Evolutionary conservation across 2,329 filamentous ascomycete species (phyloP), one percentile per base, ranked within the genome.

Genomic region (Fusarium phyllophilum): DNA sequence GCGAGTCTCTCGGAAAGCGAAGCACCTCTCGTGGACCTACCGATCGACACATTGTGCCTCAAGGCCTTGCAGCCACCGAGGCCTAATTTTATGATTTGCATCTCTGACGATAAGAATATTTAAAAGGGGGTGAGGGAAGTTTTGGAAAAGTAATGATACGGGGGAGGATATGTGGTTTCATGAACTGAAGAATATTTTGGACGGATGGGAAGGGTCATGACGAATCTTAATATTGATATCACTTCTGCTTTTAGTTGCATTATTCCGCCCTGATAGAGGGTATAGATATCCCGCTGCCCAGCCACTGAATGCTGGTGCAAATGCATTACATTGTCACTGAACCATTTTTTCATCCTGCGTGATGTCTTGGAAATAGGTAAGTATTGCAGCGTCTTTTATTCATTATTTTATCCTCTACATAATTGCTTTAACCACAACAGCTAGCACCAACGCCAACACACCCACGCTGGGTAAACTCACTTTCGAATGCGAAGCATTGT

Each of bases 1-100:
- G 79, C 45, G 83, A 84, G 55, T 83, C 82, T 5, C 57, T 77
- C 13, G 74, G 76, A 31, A 80, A 78, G 74, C 74, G 77, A 39
- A 76, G 73, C 55, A 66, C 61, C 18, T 77, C 76, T 51, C 72
- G 78, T 26, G 75, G 69, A 22, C 73, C 68, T 60, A 42, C 58
- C 18, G 70, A 68, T 14, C 73, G 71, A 26, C 68, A 74, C 24
- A 36, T 78, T n/a, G 77, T 79, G 48, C 77, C 77, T 56, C 77
- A 79, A 49, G 77, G 77, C 24, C 58, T 73, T 33, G 77, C 76
- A 8, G 77, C 77, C 36, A 79, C 77, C 4, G 76, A 79, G 65
- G 68, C 71, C 38, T 78, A 44, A 73, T 73, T 33, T 63, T 62
- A 61, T 10, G 45, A 68, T 51, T 20, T 48, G 9, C 24, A 66